These are phyloP conservation scores for Monosporascus sp. DNA, from an alignment of 2,329 filamentous ascomycete genomes.

Conservation along the genomic window DNA sequence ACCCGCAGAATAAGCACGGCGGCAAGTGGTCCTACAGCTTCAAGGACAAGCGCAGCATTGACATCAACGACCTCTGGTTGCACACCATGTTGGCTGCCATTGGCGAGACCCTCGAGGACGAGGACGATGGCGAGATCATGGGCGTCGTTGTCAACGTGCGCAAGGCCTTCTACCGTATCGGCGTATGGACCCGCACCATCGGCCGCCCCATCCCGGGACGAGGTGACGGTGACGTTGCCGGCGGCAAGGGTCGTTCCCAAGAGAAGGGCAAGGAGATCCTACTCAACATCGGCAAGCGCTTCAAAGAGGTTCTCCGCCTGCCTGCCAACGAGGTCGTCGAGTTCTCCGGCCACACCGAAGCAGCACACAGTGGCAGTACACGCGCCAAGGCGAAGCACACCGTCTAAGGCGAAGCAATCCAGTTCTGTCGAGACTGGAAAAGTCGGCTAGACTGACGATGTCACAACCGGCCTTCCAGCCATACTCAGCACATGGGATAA, in stretches of 20 bases:
- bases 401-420: slow-evolving; percentile 49
- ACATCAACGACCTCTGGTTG: slow-evolving; percentile 94
- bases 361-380: slow-evolving; percentile 86
- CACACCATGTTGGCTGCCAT: slow-evolving; percentile 96
- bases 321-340: slow-evolving; percentile 74
- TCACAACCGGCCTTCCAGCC: too few relatives aligned
- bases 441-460: background rate
- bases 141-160: slow-evolving; percentile 98
- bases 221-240: slow-evolving; percentile 65
- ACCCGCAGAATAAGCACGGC: slow-evolving; percentile 96
- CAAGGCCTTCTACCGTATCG: slow-evolving; percentile 96
- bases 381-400: slow-evolving; percentile 91
- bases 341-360: slow-evolving; percentile 95
- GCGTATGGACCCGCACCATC: slow-evolving; percentile 93
- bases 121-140: slow-evolving; percentile 96
- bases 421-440: background rate
- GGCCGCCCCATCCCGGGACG: slow-evolving; percentile 77
- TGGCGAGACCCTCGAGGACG: slow-evolving; percentile 93
- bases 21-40: slow-evolving; percentile 99
- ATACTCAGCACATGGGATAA: background rate
- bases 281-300: slow-evolving; percentile 75
- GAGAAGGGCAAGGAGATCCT: slow-evolving; percentile 86
- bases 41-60: slow-evolving; percentile 88
- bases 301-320: slow-evolving; percentile 88
- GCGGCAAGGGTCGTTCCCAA: slow-evolving; percentile 68